Percentiles rank a stretch among this genome's conserved stretches.
Evolutionary conservation across 768 basidiomycete genomes (phyloP).

Genomic region (Mycena rosella): DNA sequence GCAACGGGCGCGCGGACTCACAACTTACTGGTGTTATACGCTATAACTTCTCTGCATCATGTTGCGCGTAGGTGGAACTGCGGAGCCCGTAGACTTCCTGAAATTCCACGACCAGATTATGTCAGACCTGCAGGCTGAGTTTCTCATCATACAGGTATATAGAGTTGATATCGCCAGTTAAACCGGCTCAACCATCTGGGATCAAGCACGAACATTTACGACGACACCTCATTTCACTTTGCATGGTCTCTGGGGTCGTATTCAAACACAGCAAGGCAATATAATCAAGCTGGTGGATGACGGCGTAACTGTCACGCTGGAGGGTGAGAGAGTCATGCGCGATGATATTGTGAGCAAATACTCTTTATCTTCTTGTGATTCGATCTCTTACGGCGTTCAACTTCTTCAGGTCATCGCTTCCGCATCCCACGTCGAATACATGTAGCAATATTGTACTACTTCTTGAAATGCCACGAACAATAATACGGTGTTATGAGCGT

Average conservation of each 20-base stretch:
- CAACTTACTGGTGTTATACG: no score
- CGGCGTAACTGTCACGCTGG: background rate
- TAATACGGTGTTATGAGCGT: no score
- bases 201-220: conserved; percentile 27
- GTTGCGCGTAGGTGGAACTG: conserved; percentile 21
- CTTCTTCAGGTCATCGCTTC: conserved; percentile 30
- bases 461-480: no score
- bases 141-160: conserved; percentile 24
- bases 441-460: no score
- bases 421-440: no score
- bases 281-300: background rate
- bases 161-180: background rate
- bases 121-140: conserved; percentile 24
- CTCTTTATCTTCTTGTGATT: background rate
- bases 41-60: no score
- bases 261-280: conserved; percentile 9
- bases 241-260: conserved; percentile 20
- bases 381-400: background rate
- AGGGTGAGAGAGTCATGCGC: background rate
- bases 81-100: conserved; percentile 22
- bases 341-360: conserved; percentile 18
- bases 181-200: background rate
- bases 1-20: no score
- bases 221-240: conserved; percentile 19
- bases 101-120: conserved; percentile 27